Percentiles rank a stretch among this genome's conserved stretches.
These are phyloP conservation scores for Sporothrix schenckii DNA, from an alignment of 2,329 filamentous ascomycete species.

Conservation along the genomic window DNA sequence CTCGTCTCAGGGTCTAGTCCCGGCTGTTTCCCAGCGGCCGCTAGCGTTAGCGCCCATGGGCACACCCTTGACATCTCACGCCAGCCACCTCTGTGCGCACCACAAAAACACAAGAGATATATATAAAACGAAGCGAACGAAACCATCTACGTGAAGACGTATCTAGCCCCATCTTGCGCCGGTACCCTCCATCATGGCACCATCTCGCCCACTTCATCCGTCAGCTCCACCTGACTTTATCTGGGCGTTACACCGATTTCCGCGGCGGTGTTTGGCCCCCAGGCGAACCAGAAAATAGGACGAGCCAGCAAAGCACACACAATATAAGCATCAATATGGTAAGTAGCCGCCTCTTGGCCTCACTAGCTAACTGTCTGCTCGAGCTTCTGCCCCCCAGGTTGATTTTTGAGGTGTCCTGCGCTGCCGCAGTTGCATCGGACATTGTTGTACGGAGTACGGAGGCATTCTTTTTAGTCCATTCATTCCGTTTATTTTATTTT, in stretches of 20 bases:
- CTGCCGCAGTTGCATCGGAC: slow-evolving; percentile 9
- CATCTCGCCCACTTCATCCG: neutral
- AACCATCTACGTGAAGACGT: neutral
- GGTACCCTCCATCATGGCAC: neutral
- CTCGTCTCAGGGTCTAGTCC: neutral
- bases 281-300: neutral
- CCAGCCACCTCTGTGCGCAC: neutral
- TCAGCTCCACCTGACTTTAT: neutral
- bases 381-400: slow-evolving; percentile 9
- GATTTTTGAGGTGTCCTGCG: neutral
- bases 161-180: neutral
- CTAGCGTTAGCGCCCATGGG: slow-evolving; percentile 26
- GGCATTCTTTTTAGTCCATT: neutral
- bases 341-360: neutral
- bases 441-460: neutral
- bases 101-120: neutral
- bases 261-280: slow-evolving; percentile 4
- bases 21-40: slow-evolving; percentile 18
- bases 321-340: neutral
- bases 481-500: neutral
- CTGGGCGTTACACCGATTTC: neutral
- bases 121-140: neutral
- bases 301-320: neutral
- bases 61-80: neutral
- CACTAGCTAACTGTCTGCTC: neutral